A percentile compares a stretch with the other conserved stretches of the same genome.
Conservation (phyloP, 2,329 filamentous ascomycete genomes). For the Colletotrichum viniferum region DNA sequence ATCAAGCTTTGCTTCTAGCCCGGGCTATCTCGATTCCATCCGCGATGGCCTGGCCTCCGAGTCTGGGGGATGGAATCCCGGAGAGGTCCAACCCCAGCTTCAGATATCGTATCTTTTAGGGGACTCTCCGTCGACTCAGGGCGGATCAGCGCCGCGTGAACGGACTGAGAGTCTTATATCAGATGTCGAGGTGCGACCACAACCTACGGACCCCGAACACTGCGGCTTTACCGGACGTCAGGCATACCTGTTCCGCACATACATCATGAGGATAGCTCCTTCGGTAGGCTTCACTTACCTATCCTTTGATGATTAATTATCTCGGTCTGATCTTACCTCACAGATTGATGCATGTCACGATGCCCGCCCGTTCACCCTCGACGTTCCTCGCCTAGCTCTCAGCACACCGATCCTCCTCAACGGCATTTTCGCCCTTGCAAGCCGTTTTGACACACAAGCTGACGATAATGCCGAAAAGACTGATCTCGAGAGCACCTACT, state of each 20-base stretch:
- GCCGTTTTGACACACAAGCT: constrained; percentile 45
- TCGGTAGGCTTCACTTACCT: background rate
- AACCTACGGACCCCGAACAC: background rate
- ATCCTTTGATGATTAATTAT: background rate
- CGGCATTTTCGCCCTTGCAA: constrained; percentile 49
- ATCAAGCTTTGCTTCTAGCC: background rate
- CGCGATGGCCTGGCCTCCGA: background rate
- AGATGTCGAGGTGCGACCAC: background rate
- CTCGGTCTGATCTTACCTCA: background rate
- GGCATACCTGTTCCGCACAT: constrained; percentile 11
- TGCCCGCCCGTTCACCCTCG: constrained; percentile 43
- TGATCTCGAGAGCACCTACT: constrained; percentile 47
- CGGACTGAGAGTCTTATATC: background rate
- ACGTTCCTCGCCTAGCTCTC: constrained; percentile 50
- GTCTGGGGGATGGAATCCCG: background rate
- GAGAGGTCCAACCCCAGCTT: constrained; percentile 2
- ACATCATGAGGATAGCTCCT: constrained; percentile 10
- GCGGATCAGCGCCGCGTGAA: background rate
- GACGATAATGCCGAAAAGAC: constrained; percentile 25
- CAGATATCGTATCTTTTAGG: constrained; percentile 10
- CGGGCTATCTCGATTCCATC: background rate
- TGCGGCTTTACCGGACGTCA: constrained; percentile 8
- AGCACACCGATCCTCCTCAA: constrained; percentile 50
- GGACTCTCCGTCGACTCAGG: background rate
- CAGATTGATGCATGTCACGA: constrained; percentile 22